Base-by-base conservation (phyloP, 2,329 filamentous ascomycete species). In the Thielaviopsis populi region DNA sequence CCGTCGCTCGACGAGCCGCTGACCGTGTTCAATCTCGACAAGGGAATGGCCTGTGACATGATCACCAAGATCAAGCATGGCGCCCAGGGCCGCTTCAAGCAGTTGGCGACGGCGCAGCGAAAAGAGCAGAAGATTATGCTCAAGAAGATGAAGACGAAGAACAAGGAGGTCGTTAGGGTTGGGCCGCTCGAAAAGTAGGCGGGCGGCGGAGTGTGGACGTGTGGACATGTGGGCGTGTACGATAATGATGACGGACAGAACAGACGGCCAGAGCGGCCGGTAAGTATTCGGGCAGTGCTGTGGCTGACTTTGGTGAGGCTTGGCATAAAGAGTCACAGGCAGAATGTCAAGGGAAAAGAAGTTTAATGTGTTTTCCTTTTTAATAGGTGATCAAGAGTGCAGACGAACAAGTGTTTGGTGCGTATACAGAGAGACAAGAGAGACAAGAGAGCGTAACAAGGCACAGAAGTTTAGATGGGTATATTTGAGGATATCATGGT, bases 31-130 rank as follows among this genome's bases (percentile, higher is more conserved):
- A 79, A 84, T 33, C 69, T 95, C 65, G 91, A 82, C 15, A 94
- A 91, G 70, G 92, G 92, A 7, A 84, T 83, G 71, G 91, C 91
- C 3, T 81, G 81, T 3, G 91, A 96, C 72, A 91, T 95, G 87
- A 95, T 97, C 68, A 95, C 89, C 7, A 95, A 95, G 73, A 71
- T 96, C 67, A 92, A 87, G 72, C 88, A 94, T 71, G 92, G 92
- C 0, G 89, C 88, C 0, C 82, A 77, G 73, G 88, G 74, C 67
- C 83, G 75, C 75, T 90, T 81, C 71, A 76, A 78, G 30, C 77
- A 70, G 41, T 74, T 82, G 65, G 78, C 80, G 69, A 76, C 75
- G 0, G 75, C 79, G 63, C 83, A 80, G 71, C 80, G 77, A 53
- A 79, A 61, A 74, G 71, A 17, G 42, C 73, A 76, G 60, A 78